Base-by-base conservation (phyloP, 2,329 filamentous ascomycete species). In the Calcarisporium arbuscula region DNA sequence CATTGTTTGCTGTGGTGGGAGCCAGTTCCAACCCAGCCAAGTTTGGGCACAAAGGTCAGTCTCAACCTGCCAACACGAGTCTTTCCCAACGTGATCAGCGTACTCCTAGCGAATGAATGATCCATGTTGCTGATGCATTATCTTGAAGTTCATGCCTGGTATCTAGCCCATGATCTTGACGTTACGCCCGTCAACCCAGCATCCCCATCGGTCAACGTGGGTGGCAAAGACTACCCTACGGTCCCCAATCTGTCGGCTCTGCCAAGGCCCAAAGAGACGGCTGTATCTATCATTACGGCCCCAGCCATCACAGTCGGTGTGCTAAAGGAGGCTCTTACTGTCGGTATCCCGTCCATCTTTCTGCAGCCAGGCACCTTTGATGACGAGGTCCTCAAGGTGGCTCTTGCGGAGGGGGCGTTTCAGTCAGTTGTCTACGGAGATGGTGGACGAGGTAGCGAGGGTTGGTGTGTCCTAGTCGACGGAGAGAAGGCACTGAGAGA, bases 361-460 rank as follows among this genome's bases (percentile, higher is more conserved):
- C 64, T 96, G 45, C 92, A 96, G 63, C 92, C 92, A 0, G 92
- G 90, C 1, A 89, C 79, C 12, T 96, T 84, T 54, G 80, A 95
- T 54, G 76, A 84, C 33, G 76, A 78, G 38, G 82, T 87, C 16
- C 54, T 95, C 42, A 64, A 72, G 26, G 88, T 75, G 57, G 87
- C 85, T 4, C 65, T 70, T 16, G 58, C 52, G 40, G 65, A 82
- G 44, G 64, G 60, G 6, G 62, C 61, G 14, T 95, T 92, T 50
- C 66, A 78, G 45, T 77, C 79, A 23, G 82, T 87, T 22, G 81
- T 85, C 27, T 76, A 68, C 42, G 79, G 71, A 6, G 67, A 80
- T 23, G 77, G 80, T 19, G 79, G 80, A 18, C 53, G 61, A 19
- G 84, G 84, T 7, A 60, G 65, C 32, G 84, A 89, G 51, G 87